Evolutionary conservation across 2,329 filamentous ascomycete species (phyloP), one percentile per base, ranked within the genome.

Genomic region (Colletotrichum aenigma): DNA sequence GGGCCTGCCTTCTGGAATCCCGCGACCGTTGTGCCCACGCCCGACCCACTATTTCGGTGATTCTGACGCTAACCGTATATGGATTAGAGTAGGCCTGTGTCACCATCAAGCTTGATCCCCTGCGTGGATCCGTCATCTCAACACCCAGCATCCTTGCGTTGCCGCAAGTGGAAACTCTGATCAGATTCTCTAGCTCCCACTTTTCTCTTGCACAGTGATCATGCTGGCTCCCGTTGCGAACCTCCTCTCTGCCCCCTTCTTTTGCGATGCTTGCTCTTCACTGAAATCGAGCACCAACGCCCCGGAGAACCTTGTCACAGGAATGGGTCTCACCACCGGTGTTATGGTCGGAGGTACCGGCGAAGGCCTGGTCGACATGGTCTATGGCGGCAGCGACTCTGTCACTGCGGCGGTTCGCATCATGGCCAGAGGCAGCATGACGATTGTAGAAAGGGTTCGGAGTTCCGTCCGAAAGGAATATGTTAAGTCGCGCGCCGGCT

Each of bases 151-250:
- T 79, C 80, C 77, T 77, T 79, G 78, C 80, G 79, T 79, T 80
- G 80, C 81, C 79, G 78, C 76, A 81, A 77, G 79, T 80, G 79
- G 81, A 81, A 82, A 81, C 80, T 80, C 79, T 81, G 74, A 80
- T 78, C 77, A 74, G 61, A 77, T 77, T 78, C 74, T 64, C 78
- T 72, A 68, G 77, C 78, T 74, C 43, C 64, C 56, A 48, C 43
- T 68, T 34, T 73, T 70, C 77, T 73, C 58, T 73, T 74, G 61
- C 72, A 78, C 78, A 78, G 78, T 79, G 75, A 78, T 78, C 76
- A 79, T 79, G 79, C 78, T 77, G 76, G 78, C 79, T 77, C 74
- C 79, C 77, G 78, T 76, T 79, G 77, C 76, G 78, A 78, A 77
- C 73, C 78, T 78, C 77, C 75, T 76, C 71, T 78, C 75, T 61